phyloP scores from a whole-genome alignment of 495 filamentous ascomycete genomes.

The Apiosordaria backusii region DNA sequence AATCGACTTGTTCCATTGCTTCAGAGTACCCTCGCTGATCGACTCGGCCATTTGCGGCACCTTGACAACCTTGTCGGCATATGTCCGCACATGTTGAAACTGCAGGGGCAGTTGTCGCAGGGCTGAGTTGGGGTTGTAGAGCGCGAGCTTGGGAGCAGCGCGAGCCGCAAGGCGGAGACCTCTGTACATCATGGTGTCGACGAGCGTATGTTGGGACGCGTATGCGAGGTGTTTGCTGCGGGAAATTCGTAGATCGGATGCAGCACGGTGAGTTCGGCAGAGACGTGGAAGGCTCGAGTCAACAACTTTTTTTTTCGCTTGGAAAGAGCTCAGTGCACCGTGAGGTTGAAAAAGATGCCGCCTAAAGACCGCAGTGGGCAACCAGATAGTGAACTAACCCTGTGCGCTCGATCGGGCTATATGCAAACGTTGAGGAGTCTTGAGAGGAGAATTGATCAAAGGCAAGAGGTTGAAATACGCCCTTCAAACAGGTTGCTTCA shows the following conservation, averaged over 20 bases:
- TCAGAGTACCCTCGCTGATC: conserved; percentile 94
- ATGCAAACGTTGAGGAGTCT: neutral
- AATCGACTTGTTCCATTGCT: conserved; percentile 91
- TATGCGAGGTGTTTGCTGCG: conserved; percentile 5
- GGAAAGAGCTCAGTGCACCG: neutral
- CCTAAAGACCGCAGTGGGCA: neutral
- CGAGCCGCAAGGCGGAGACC: conserved; percentile 47
- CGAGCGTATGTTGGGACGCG: conserved; percentile 5
- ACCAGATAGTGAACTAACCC: neutral
- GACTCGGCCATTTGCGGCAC: conserved; percentile 99
- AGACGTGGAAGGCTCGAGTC: neutral
- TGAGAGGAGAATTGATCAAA: neutral
- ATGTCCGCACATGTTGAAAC: conserved; percentile 51
- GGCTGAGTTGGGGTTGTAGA: conserved; percentile 32
- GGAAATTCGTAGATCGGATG: conserved; percentile 14
- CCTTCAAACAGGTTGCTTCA: conserved; percentile 7
- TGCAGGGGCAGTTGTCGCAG: conserved; percentile 44
- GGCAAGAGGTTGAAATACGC: conserved; percentile 10
- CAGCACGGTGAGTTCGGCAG: conserved; percentile 15
- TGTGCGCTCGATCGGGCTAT: neutral
- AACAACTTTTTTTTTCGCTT: neutral
- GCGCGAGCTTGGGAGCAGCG: conserved; percentile 35
- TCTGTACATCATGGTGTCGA: conserved; percentile 46
- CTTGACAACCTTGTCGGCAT: conserved; percentile 81
- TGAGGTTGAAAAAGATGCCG: neutral